Conservation (phyloP, 306 rosid genomes). For the Prinsepia uniflora region DNA sequence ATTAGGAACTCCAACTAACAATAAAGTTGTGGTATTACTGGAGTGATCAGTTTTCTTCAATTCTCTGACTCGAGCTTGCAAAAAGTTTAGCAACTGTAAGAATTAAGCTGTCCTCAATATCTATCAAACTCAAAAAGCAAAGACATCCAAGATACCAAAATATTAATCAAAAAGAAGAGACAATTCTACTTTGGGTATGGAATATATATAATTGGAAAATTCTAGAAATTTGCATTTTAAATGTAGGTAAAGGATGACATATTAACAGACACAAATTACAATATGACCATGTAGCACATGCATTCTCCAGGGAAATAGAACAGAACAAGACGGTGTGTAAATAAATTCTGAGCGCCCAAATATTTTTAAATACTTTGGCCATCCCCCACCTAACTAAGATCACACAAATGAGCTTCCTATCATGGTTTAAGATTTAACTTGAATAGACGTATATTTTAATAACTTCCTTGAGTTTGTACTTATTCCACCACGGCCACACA, state of each 20-base stretch:
- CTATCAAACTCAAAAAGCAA: slow-evolving; percentile 8
- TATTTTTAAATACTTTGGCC: background rate
- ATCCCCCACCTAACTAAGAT: background rate
- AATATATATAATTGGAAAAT: background rate
- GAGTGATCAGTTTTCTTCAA: slow-evolving; percentile 41
- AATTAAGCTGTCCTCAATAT: slow-evolving; percentile 11
- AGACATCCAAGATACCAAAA: background rate
- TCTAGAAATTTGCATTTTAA: background rate
- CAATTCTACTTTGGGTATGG: background rate
- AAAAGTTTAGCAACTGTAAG: slow-evolving; percentile 63
- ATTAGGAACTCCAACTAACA: slow-evolving; percentile 83
- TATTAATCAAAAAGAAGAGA: background rate
- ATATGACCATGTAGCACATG: slow-evolving; percentile 1
- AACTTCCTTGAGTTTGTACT: background rate
- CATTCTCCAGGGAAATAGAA: background rate
- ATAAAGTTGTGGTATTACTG: slow-evolving; percentile 55
- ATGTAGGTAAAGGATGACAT: background rate
- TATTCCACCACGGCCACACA: background rate
- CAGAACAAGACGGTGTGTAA: background rate
- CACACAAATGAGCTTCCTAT: background rate
- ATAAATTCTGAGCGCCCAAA: background rate
- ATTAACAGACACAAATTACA: background rate
- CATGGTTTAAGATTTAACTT: background rate
- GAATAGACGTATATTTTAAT: background rate
- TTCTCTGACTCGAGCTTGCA: slow-evolving; percentile 61